phyloP scores from a whole-genome alignment of 2,329 filamentous ascomycete species.

The Lachnum nothofagi region DNA sequence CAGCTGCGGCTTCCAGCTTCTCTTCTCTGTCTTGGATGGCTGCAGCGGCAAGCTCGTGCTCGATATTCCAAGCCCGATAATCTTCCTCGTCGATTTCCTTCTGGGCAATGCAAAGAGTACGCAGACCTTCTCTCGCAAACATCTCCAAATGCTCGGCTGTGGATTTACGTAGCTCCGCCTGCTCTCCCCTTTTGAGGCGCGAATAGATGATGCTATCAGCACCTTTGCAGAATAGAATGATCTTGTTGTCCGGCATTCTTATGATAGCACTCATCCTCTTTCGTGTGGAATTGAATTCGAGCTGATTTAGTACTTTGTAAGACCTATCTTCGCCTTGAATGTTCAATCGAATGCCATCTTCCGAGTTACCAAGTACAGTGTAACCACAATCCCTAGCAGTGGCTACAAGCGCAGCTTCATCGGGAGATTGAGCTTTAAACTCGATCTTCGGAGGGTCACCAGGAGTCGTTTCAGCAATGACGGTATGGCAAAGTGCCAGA shows the following conservation, averaged over 20 bases:
- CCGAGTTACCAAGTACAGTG: conserved; percentile 75
- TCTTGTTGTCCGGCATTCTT: conserved; percentile 83
- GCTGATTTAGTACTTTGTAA: conserved; percentile 85
- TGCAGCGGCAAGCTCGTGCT: conserved; percentile 81
- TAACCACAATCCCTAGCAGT: conserved; percentile 95
- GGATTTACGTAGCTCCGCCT: conserved; percentile 71
- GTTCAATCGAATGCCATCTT: conserved; percentile 79
- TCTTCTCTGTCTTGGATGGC: conserved; percentile 84
- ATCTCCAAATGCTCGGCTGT: conserved; percentile 95
- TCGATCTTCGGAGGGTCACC: conserved; percentile 88
- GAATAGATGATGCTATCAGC: conserved; percentile 97
- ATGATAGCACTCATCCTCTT: conserved; percentile 98
- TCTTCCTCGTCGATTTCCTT: conserved; percentile 74
- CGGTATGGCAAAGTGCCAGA: conserved; percentile 91
- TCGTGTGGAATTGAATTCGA: conserved; percentile 94
- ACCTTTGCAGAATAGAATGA: conserved; percentile 93
- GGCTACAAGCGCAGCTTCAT: conserved; percentile 88
- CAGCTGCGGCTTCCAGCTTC: conserved; percentile 83
- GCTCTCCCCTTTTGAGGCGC: conserved; percentile 76
- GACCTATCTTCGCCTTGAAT: conserved; percentile 78
- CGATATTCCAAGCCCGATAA: conserved; percentile 76
- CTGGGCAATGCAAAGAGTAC: conserved; percentile 90
- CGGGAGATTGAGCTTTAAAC: conserved; percentile 95
- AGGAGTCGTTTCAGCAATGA: conserved; percentile 83
- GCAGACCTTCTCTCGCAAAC: conserved; percentile 91